phyloP scores from a whole-genome alignment of 257 asterid genomes.

The Petunia secreta region DNA sequence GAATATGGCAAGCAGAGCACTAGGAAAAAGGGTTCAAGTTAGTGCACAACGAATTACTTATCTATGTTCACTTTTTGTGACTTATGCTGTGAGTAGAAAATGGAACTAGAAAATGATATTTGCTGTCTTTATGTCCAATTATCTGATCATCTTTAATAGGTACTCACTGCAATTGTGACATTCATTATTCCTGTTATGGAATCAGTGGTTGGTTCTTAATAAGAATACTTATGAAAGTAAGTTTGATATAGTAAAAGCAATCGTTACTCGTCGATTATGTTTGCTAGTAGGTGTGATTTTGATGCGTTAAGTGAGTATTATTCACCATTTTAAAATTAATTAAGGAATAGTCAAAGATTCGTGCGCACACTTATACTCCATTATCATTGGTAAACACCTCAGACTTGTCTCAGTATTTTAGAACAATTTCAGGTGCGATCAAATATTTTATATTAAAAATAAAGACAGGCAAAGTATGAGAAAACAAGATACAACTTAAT shows the following conservation, averaged over 20 bases:
- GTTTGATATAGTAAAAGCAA: background rate
- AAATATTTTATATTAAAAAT: too few species aligned
- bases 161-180: background rate
- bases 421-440: too few species aligned
- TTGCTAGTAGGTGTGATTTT: too few species aligned
- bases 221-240: background rate
- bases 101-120: background rate
- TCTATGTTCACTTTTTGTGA: background rate
- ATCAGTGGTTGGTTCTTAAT: background rate
- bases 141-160: background rate
- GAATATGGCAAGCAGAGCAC: background rate
- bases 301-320: too few species aligned
- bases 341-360: too few species aligned
- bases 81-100: background rate
- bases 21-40: background rate
- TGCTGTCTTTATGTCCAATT: background rate
- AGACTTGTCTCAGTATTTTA: too few species aligned
- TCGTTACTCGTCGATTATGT: too few species aligned
- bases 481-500: too few species aligned
- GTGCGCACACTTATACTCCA: too few species aligned
- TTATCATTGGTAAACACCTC: too few species aligned
- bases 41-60: constrained; percentile 9
- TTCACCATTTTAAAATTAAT: too few species aligned
- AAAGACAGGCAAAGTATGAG: too few species aligned
- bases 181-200: background rate